phyloP scores from a whole-genome alignment of 345 rosid species.

The Eucalyptus curtisii region DNA sequence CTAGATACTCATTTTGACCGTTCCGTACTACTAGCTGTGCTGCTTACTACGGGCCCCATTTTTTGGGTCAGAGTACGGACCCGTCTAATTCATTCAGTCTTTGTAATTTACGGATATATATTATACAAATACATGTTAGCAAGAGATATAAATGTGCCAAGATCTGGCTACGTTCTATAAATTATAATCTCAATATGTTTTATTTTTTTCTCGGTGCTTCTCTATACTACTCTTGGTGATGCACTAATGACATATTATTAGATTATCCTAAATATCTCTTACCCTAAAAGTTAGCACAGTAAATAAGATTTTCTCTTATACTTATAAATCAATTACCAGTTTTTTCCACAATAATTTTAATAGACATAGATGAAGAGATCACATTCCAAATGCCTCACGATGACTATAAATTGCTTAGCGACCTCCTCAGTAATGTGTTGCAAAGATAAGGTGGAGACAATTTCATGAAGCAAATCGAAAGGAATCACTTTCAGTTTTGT shows the following conservation, averaged over 20 bases:
- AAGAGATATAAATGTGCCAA: not conserved
- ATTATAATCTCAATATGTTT: too few species aligned
- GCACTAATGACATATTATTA: not conserved
- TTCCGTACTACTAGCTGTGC: not conserved
- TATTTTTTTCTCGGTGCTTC: fast-evolving
- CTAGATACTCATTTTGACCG: not conserved
- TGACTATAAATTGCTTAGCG: not conserved
- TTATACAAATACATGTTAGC: too few species aligned
- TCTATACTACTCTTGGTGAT: not conserved
- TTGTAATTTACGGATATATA: too few species aligned
- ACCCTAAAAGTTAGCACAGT: fast-evolving
- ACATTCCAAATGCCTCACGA: not conserved
- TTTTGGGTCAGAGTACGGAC: too few species aligned
- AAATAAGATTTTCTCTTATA: fast-evolving
- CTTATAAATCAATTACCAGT: fast-evolving
- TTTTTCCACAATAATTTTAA: too few species aligned
- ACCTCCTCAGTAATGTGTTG: not conserved
- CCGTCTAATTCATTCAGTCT: too few species aligned
- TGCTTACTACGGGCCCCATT: not conserved
- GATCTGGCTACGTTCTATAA: not conserved
- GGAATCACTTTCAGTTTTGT: not conserved
- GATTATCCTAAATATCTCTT: too few species aligned
- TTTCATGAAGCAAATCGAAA: not conserved
- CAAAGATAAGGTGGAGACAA: not conserved
- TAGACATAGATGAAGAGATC: not conserved